Conservation (phyloP, 176 grass and related monocot genomes). For the Eragrostis curvula region DNA sequence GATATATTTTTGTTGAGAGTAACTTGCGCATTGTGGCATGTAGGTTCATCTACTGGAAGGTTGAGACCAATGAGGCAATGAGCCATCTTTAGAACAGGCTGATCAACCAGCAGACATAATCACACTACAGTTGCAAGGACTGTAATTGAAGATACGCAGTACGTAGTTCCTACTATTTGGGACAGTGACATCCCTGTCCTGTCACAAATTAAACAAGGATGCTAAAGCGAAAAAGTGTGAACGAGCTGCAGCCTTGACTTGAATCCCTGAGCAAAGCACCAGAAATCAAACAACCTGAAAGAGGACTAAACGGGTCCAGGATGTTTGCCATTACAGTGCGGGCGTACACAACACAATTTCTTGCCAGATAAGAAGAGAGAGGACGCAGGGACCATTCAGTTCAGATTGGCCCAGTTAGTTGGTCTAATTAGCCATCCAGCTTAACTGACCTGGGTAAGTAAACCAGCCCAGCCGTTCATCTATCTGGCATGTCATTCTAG, state of each 20-base stretch:
- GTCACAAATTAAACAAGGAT: not conserved
- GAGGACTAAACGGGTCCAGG: conserved; percentile 11
- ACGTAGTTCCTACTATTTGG: not conserved
- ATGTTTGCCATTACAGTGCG: conserved; percentile 1
- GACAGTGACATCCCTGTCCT: not conserved
- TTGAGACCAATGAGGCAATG: not conserved
- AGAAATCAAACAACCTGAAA: conserved; percentile 14
- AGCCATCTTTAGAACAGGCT: not conserved
- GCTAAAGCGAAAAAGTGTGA: not conserved
- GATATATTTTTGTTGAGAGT: not conserved
- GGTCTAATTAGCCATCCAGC: not conserved
- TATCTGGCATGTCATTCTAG: not conserved
- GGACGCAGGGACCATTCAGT: not conserved
- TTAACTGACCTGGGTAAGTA: not conserved
- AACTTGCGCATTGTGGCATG: too few species aligned
- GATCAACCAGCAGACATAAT: not conserved
- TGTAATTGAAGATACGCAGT: not conserved
- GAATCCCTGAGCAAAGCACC: not conserved
- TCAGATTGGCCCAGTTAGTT: not conserved
- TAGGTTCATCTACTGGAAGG: not conserved
- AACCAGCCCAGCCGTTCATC: not conserved
- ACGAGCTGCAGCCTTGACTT: not conserved
- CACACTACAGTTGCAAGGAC: not conserved
- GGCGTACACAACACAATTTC: not conserved
- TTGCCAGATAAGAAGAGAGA: conserved; percentile 7